Base-by-base conservation (phyloP, 2,329 filamentous ascomycete species). In the Talaromyces marneffei region DNA sequence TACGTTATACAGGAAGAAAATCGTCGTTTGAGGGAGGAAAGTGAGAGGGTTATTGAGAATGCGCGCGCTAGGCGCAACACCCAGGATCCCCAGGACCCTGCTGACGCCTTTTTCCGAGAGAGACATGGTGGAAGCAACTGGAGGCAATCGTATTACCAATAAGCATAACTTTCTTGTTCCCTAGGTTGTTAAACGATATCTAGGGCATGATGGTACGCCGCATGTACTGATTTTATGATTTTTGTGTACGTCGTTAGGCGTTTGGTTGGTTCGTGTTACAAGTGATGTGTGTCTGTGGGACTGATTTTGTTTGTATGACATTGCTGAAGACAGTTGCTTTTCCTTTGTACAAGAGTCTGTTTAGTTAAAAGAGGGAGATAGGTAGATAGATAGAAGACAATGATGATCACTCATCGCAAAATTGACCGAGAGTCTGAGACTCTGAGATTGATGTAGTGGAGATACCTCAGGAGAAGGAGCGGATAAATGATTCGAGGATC, bases 1-100 rank as follows among this genome's bases (percentile, higher is more conserved):
- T 61, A 57, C n/a, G 68, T 70, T 18, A 68, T 70, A 44, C 67
- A 69, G 50, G 68, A 68, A n/a, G 69, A 68, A 6, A 63, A 64
- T n/a, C 63, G 65, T 48, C 64, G 66, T 9, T 57, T 70, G 10
- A 64, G 61, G 56, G 63, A 65, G 50, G 64, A 59, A 29, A 67
- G 65, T 7, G 64, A 66, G 27, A 63, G 63, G 25, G 61, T 70
- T 35, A 61, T 63, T 29, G 64, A 46, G 35, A 62, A 66, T 40
- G 64, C 62, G 18, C 61, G 65, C 16, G 53, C 55, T 50, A 60
- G 63, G 50, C 63, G 60, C 40, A 60, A 53, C 18, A 55, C 57
- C 23, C 66, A 61, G 31, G 46, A 37, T 31, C 52, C 64, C 50
- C 18, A 61, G 4, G 35, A 55, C 18, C 60, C 63, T 4, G 40